Evolutionary conservation across 2,329 filamentous ascomycete genomes (phyloP).

Genomic region (Aspergillus cejpii): DNA sequence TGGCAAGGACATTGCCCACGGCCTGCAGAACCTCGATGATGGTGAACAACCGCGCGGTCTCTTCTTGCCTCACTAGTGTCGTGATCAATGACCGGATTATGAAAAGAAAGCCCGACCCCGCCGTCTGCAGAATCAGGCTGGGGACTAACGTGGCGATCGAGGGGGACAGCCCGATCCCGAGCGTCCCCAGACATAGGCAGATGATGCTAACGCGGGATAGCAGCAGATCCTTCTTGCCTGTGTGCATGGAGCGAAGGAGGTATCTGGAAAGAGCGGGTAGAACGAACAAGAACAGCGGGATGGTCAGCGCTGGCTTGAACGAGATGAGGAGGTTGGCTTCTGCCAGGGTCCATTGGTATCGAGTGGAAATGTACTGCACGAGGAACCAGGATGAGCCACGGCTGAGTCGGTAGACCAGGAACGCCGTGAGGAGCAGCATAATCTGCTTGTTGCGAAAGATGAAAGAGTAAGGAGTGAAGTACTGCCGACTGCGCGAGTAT

Average conservation of each 20-base stretch:
- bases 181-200: slow-evolving; percentile 40
- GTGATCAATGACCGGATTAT: slow-evolving; percentile 45
- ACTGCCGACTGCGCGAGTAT: slow-evolving; percentile 20
- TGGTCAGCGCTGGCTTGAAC: slow-evolving; percentile 44
- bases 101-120: slow-evolving; percentile 45
- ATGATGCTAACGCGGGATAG: slow-evolving; percentile 43
- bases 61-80: slow-evolving; percentile 43
- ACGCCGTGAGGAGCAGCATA: slow-evolving; percentile 41
- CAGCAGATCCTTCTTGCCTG: slow-evolving; percentile 42
- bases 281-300: slow-evolving; percentile 43
- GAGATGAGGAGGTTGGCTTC: slow-evolving; percentile 41
- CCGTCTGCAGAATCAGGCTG: slow-evolving; percentile 44
- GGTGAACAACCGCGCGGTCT: slow-evolving; percentile 46
- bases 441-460: slow-evolving; percentile 38
- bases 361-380: slow-evolving; percentile 48
- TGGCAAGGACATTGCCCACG: slow-evolving; percentile 44
- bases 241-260: slow-evolving; percentile 32
- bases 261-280: slow-evolving; percentile 40
- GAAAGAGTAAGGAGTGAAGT: slow-evolving; percentile 36
- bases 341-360: slow-evolving; percentile 46
- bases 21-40: slow-evolving; percentile 46
- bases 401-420: slow-evolving; percentile 45
- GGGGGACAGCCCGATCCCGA: slow-evolving; percentile 44
- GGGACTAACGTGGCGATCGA: slow-evolving; percentile 39
- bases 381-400: slow-evolving; percentile 44